Percentiles rank a stretch among this genome's conserved stretches.
Conservation (phyloP, 257 asterid genomes). For the Jasminum sambac region DNA sequence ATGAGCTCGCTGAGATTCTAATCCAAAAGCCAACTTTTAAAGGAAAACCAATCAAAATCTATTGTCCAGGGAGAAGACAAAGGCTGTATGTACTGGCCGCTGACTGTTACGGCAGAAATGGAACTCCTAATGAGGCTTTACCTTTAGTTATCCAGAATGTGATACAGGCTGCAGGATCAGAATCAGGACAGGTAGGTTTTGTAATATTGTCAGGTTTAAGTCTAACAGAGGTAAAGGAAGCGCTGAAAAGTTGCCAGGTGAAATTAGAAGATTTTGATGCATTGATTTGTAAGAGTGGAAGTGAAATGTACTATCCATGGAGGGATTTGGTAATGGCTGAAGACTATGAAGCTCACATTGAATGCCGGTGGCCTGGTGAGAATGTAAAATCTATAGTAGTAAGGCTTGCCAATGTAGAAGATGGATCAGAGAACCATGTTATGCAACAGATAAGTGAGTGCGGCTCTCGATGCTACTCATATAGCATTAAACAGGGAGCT, state of each 20-base stretch:
- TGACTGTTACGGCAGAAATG: conserved; percentile 52
- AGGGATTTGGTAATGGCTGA: conserved; percentile 51
- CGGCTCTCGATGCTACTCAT: conserved; percentile 62
- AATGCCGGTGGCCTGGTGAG: conserved; percentile 68
- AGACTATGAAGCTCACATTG: conserved; percentile 59
- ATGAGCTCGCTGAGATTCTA: conserved; percentile 50
- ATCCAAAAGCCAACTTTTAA: conserved; percentile 37
- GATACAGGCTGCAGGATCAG: conserved; percentile 47
- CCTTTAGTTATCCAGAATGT: conserved; percentile 48
- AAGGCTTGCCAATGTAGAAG: conserved; percentile 49
- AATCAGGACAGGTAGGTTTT: conserved; percentile 53
- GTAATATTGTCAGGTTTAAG: conserved; percentile 52
- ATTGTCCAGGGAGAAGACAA: conserved; percentile 65
- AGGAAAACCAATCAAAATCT: conserved; percentile 32
- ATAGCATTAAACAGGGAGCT: conserved; percentile 47
- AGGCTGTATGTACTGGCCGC: conserved; percentile 51
- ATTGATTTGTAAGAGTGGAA: conserved; percentile 60
- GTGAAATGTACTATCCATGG: conserved; percentile 70
- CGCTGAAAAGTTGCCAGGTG: conserved; percentile 34
- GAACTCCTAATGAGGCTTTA: conserved; percentile 42
- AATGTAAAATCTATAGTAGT: conserved; percentile 43
- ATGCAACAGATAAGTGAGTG: conserved; percentile 38
- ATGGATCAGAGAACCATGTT: conserved; percentile 39
- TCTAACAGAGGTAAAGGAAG: conserved; percentile 49
- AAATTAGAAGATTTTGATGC: conserved; percentile 58